These are phyloP conservation scores for Suzukiozyma palmioleophila DNA, from an alignment of 1,139 yeast genomes.

Conservation along the genomic window DNA sequence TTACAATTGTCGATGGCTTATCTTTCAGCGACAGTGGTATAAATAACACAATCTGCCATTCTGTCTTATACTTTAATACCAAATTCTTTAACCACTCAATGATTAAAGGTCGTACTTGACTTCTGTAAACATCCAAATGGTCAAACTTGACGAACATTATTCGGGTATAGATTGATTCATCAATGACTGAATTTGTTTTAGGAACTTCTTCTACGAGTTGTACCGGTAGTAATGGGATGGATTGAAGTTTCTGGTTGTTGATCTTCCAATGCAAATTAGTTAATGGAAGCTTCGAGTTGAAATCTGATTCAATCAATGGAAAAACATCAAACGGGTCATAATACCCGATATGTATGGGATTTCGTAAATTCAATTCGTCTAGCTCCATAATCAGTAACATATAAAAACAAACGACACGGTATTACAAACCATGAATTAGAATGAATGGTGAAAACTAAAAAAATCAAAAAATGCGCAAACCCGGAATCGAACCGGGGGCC, in stretches of 20 bases:
- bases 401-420: background rate
- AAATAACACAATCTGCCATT: constrained; percentile 63
- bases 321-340: constrained; percentile 82
- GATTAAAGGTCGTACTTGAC: constrained; percentile 75
- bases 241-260: constrained; percentile 53
- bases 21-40: constrained; percentile 43
- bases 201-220: constrained; percentile 61
- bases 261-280: constrained; percentile 78
- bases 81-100: constrained; percentile 69
- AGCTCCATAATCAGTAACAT: constrained; percentile 7
- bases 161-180: constrained; percentile 53
- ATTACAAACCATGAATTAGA: background rate
- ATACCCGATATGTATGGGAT: constrained; percentile 54
- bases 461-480: constrained; percentile 1
- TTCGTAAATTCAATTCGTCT: constrained; percentile 11
- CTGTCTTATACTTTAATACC: constrained; percentile 41
- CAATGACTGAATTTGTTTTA: constrained; percentile 12
- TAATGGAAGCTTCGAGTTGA: constrained; percentile 56
- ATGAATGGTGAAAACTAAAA: background rate
- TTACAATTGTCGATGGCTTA: constrained; percentile 39
- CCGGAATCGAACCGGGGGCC: constrained; percentile 5
- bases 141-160: constrained; percentile 67
- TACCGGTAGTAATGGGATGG: constrained; percentile 63
- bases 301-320: constrained; percentile 47
- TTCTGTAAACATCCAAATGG: constrained; percentile 67